Evolutionary conservation across 2,329 filamentous ascomycete species (phyloP), one percentile per base, ranked within the genome.

Genomic region (Keithomyces neogunnii): DNA sequence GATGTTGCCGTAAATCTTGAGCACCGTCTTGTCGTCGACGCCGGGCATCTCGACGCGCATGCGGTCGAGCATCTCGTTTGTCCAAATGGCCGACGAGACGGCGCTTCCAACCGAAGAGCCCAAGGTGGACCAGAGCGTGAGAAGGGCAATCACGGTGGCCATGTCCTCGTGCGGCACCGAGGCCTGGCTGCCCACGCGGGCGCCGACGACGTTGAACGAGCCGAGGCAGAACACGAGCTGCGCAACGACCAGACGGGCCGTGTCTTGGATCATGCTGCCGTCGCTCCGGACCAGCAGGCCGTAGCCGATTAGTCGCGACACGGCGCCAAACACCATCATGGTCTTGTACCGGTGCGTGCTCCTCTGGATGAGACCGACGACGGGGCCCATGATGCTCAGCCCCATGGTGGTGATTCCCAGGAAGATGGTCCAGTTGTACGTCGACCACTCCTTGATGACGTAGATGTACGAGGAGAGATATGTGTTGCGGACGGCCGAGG

Each of bases 151-250:
- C 43, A 67, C 55, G 1, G 63, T 59, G 2, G 71, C 68, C 47
- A 73, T 53, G 42, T 73, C 69, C 49, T 72, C 63, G 54, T 73
- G 71, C 0, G 70, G 68, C 0, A 73, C 70, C 0, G 70, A 72
- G 9, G 68, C 69, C 51, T 73, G 69, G 3, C 57, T 61, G 5
- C 66, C 71, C 0, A 73, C 70, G 9, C 69, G 66, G 5, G 61
- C 66, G 35, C 69, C 70, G 26, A 73, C 64, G 3, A 72, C 65
- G 47, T 64, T 66, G 57, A 70, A 62, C 0, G 68, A 63, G n/a
- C 63, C 62, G 2, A 67, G 59, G 29, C 69, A 68, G 50, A 64
- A 63, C 33, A 73, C 55, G 19, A 73, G 56, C 52, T 72, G 68
- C 3, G 63, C 62, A 5, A 63, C 52, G 4, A 69, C 62, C 1